Percentiles rank a stretch among this genome's conserved stretches.
Evolutionary conservation across 805 yeast species (phyloP).

Genomic region (Nakazawaea wickerhamii): DNA sequence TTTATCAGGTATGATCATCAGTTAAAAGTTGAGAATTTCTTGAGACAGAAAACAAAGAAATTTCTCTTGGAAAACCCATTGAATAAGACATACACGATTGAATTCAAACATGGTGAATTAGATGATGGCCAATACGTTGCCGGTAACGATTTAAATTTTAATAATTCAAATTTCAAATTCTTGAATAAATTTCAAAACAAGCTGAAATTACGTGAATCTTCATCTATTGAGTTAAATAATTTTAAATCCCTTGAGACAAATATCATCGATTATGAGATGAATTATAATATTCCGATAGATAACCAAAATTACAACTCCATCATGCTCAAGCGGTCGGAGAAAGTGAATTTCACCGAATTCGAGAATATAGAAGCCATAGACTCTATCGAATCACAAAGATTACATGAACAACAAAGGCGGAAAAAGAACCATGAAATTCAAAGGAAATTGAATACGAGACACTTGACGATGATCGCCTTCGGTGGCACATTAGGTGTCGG

Average conservation of each 20-base stretch:
- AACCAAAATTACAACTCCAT: slow-evolving; percentile 8
- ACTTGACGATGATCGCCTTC: slow-evolving; percentile 70
- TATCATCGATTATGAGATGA: slow-evolving; percentile 8
- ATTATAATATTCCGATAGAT: slow-evolving; percentile 12
- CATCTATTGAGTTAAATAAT: slow-evolving; percentile 3
- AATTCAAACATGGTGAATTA: slow-evolving; percentile 6
- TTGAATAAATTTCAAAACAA: neutral
- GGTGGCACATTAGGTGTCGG: slow-evolving; percentile 86
- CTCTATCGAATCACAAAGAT: slow-evolving; percentile 2
- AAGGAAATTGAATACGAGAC: slow-evolving; percentile 56
- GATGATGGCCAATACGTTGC: slow-evolving; percentile 6
- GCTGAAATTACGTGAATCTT: neutral
- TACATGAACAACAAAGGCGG: neutral
- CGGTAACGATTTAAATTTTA: slow-evolving; percentile 4
- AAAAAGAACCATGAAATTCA: slow-evolving; percentile 6
- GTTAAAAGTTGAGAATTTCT: slow-evolving; percentile 22
- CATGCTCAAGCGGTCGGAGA: neutral
- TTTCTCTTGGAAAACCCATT: neutral
- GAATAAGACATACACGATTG: slow-evolving; percentile 4
- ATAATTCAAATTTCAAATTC: neutral
- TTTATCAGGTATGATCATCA: slow-evolving; percentile 25
- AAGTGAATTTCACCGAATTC: neutral
- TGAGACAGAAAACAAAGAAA: slow-evolving; percentile 17
- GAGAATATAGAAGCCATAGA: slow-evolving; percentile 2
- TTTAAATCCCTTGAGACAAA: slow-evolving; percentile 11